A percentile compares a stretch with the other conserved stretches of the same genome.
Conservation (phyloP, 2,329 filamentous ascomycete species). For the Acrocalymma vagum region DNA sequence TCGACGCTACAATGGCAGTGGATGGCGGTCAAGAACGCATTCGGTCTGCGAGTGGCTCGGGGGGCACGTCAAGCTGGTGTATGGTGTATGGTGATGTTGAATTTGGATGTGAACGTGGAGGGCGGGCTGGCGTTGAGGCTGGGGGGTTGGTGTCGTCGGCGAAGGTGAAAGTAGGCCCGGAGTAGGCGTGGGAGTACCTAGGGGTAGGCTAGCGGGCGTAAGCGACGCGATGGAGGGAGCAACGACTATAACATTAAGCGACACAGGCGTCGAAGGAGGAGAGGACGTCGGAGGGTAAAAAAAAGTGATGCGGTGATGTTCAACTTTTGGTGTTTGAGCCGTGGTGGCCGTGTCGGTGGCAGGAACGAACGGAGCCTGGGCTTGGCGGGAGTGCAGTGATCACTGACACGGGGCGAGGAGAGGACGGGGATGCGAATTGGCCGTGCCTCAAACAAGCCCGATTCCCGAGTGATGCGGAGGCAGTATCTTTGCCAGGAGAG, state of each 20-base stretch:
- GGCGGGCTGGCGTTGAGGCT: slow-evolving; percentile 11
- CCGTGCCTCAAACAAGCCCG: too few species aligned
- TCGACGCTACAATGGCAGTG: slow-evolving; percentile 27
- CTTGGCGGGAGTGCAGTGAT: too few species aligned
- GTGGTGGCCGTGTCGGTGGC: too few species aligned
- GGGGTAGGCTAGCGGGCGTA: slow-evolving; percentile 4
- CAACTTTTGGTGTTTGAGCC: too few species aligned
- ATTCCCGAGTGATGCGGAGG: too few species aligned
- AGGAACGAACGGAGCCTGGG: too few species aligned
- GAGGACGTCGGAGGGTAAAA: neutral
- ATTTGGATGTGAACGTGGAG: slow-evolving; percentile 18
- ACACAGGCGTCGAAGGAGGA: neutral
- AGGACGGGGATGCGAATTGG: too few species aligned
- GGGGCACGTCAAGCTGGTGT: slow-evolving; percentile 14
- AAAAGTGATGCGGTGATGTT: too few species aligned
- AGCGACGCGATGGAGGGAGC: slow-evolving; percentile 4
- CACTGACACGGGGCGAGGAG: too few species aligned
- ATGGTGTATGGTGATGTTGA: slow-evolving; percentile 7
- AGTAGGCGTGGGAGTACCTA: slow-evolving; percentile 6
- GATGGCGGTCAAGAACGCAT: slow-evolving; percentile 42
- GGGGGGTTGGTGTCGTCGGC: slow-evolving; percentile 15
- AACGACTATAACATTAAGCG: slow-evolving; percentile 7
- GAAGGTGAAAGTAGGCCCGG: slow-evolving; percentile 4
- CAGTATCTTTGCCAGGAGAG: too few species aligned
- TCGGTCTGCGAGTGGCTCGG: slow-evolving; percentile 28